Base-by-base conservation (phyloP, 108 stramenopile genomes). In the Schizochytrium sp. region DNA sequence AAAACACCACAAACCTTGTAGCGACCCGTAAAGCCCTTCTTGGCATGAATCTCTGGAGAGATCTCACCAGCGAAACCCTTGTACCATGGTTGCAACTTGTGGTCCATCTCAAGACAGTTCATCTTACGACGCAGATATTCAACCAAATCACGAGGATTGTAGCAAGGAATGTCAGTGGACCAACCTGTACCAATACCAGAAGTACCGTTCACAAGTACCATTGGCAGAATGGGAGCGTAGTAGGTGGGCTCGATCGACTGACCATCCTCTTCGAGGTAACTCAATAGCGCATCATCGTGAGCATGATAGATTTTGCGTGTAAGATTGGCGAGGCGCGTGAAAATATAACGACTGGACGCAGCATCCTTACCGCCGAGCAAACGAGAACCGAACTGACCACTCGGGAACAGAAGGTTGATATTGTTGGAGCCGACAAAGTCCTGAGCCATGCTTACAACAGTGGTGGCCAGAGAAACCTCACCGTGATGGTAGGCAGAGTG, bases 121-220 rank as follows among this genome's bases (percentile, higher is more conserved):
- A 99, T 94, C 93, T 95, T 95, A 59, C 92, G 91, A 45, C 97
- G 95, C 44, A 99, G 88, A 88, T 97, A 96, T 55, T 88, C 88
- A 89, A 99, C 97, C 87, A 99, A 92, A 8, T 96, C 96, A 7
- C 96, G 93, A 2, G 98, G 98, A 88, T 94, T 76, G 90, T 97
- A 97, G 88, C 89, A 93, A 1, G 94, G 94, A 58, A 95, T 92
- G 41, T 55, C 87, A 57, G 96, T 93, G 40, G 96, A 96, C 96
- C 97, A 99, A 12, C 99, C 99, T 3, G 99, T 99, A 45, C 99
- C 99, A 88, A 99, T 99, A 72, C 99, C 99, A 56, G 98, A 97
- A 3, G 94, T 92, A 46, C 95, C 95, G 72, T 95, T 95, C 50
- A 95, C 94, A 5, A 95, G 93, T 42, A 90, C 93, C 46, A 93